A percentile compares a stretch with the other conserved stretches of the same genome.
Evolutionary conservation across 305 asterid species (phyloP).

Genomic region (Plantago lanceolata): DNA sequence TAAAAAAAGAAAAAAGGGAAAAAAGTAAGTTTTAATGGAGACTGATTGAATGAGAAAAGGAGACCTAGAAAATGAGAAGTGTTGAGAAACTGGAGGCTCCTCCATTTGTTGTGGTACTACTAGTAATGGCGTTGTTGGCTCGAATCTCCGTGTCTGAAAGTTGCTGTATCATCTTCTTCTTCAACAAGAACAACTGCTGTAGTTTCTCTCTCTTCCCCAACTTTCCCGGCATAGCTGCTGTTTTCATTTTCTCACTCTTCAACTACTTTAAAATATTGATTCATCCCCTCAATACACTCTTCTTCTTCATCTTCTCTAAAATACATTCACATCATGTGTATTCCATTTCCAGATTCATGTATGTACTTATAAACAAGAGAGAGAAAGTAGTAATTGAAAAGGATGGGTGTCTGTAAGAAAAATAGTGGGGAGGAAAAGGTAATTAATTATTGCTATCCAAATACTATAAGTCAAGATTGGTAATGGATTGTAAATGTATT

Average conservation of each 20-base stretch:
- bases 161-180: conserved; percentile 44
- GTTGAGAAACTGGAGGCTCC: no score
- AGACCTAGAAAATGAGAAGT: no score
- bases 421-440: no score
- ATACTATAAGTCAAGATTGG: neutral
- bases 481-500: no score
- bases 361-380: no score
- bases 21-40: conserved; percentile 1
- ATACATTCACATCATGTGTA: conserved; percentile 26
- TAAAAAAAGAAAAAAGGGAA: neutral
- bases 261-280: conserved; percentile 48
- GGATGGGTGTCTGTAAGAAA: no score
- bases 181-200: conserved; percentile 30
- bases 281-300: conserved; percentile 17
- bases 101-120: no score
- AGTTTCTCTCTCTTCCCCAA: conserved; percentile 35
- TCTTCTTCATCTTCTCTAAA: conserved; percentile 16
- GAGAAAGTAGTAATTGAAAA: no score
- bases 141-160: conserved; percentile 59
- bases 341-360: no score
- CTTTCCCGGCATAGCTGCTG: conserved; percentile 45
- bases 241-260: conserved; percentile 46
- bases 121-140: no score
- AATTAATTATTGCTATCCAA: neutral
- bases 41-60: conserved; percentile 62